Evolutionary conservation across 495 filamentous ascomycete species (phyloP), one percentile per base, ranked within the genome.

Genomic region (Neurospora sp.): DNA sequence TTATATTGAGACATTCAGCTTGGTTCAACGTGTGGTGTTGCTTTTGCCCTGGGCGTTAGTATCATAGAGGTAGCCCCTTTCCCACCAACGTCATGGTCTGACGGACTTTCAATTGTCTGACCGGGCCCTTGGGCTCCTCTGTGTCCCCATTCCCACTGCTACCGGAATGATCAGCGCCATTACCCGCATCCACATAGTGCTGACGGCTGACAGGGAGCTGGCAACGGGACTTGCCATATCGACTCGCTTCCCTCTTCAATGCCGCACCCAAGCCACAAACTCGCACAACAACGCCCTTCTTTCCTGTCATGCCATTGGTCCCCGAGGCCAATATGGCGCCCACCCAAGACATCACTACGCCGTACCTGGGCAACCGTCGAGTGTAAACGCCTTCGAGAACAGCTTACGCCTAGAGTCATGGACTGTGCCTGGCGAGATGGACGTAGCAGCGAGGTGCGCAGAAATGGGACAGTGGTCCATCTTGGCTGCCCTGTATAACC

Each of bases 161-260:
- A 66, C 54, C 54, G 54, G 28, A 66, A 66, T 66, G 54, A 66
- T 66, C 54, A 10, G 54, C 54, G 28, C 54, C 54, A 66, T 66
- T 66, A 66, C 24, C 54, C 54, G 54, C 54, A 34, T 66, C 54
- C 54, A 62, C 54, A 62, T 62, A 40, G 73, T 69, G 38, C 36
- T 36, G 72, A 42, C 37, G 6, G 28, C 37, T 40, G 13, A 40
- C 69, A 70, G 62, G 62, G 70, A 70, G 39, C 70, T 21, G 54
- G 36, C 54, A 54, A 74, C 72, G 74, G 74, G 71, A 71, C 75
- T 4, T 62, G 54, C 54, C 54, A 31, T 21, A 24, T 62, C 15
- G 28, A 17, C 24, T 62, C 28, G 54, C 54, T 62, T 62, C 54
- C 54, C 54, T 62, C 28, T 62, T 62, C 54, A 6, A 62, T 3